Evolutionary conservation across 1,284 basidiomycete species (phyloP), one percentile per base, ranked within the genome.

Genomic region (Tetrapyrgos nigripes): DNA sequence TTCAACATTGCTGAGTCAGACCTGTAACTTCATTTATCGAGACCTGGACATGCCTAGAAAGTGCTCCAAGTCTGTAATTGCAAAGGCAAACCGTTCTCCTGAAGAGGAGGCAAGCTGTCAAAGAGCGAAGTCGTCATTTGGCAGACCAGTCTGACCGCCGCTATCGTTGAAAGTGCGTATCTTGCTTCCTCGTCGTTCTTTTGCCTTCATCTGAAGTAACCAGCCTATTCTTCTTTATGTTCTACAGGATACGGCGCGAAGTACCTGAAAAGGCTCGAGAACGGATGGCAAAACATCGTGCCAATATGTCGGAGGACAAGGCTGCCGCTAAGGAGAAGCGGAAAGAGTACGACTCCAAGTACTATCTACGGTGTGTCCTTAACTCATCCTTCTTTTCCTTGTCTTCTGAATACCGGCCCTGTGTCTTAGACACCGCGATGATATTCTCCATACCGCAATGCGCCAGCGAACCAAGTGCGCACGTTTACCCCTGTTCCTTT

Each of bases 41-140:
- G n/a, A n/a, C n/a, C n/a, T n/a, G n/a, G n/a, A n/a, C n/a, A 51
- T 51, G 50, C 50, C 50, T 35, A 28, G 50, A 14, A 51, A 51
- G n/a, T 35, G 50, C 24, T 35, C 31, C 8, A 11, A 21, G 21
- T 35, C 50, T 10, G 50, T 35, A 37, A 51, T 51, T 19, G 14
- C 35, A 3, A 51, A 51, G 40, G 14, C 50, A 1, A 17, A 40
- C 19, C 31, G 50, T 33, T 21, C 50, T n/a, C 17, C 14, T 19
- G 50, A 51, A 24, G 17, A 51, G 17, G 40, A 51, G 26, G 13
- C 21, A n/a, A 4, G 31, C 31, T 14, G 33, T 13, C 19, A 51
- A 51, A 40, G 31, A 17, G 14, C 35, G 14, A n/a, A 51, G 19
- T 51, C 29, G 23, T 3, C 26, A 23, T 35, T 21, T 17, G n/a